phyloP scores from a whole-genome alignment of 2,329 filamentous ascomycete genomes.

The Calonectria leucothoes region DNA sequence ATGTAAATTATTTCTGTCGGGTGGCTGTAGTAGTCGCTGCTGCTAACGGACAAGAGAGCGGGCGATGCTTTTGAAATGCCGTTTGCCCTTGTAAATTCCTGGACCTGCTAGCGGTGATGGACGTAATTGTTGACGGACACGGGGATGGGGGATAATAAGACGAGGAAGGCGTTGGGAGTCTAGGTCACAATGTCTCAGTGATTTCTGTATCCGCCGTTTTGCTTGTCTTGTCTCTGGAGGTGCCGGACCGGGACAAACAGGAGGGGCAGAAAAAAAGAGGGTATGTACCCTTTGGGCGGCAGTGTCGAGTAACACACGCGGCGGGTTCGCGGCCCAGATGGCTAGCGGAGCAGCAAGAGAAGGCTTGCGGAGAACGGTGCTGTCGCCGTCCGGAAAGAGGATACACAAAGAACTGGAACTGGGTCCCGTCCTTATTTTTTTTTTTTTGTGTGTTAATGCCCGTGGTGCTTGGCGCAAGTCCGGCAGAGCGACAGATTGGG shows the following conservation, averaged over 20 bases:
- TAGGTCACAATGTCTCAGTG: conserved; percentile 3
- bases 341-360: background rate
- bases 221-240: background rate
- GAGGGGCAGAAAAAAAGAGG: conserved; percentile 16
- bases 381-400: conserved; percentile 17
- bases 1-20: background rate
- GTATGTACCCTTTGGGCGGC: conserved; percentile 6
- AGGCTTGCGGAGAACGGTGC: conserved; percentile 15
- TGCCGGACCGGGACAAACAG: conserved; percentile 23
- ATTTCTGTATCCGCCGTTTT: background rate
- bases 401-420: conserved; percentile 10
- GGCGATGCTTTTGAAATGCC: background rate
- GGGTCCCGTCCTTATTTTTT: background rate
- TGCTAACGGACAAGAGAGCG: background rate
- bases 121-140: conserved; percentile 1
- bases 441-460: background rate
- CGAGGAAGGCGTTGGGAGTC: conserved; percentile 1
- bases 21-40: conserved; percentile 9
- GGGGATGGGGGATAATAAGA: background rate
- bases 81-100: background rate
- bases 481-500: conserved; percentile 6
- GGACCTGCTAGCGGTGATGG: background rate
- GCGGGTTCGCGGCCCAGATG: conserved; percentile 14
- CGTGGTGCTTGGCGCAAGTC: conserved; percentile 5
- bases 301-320: conserved; percentile 18